These are phyloP conservation scores for Russula earlei DNA, from an alignment of 768 basidiomycete genomes.

Conservation along the genomic window DNA sequence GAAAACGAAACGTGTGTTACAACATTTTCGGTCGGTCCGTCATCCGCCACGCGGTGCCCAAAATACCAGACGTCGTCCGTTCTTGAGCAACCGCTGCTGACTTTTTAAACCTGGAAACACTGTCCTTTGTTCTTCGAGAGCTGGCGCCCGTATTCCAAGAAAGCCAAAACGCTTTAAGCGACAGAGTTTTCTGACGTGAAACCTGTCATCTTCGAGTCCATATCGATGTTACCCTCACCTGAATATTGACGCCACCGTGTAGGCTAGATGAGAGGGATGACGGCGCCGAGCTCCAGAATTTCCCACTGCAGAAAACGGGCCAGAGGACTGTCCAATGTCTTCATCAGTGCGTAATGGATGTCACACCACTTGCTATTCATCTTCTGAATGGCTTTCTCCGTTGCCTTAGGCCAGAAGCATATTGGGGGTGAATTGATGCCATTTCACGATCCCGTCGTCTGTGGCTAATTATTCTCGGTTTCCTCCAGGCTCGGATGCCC, in stretches of 20 bases:
- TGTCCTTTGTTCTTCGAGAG: slow-evolving; percentile 34
- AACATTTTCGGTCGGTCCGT: too few species aligned
- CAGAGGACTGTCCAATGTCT: slow-evolving; percentile 70
- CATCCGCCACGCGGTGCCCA: too few species aligned
- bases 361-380: too few species aligned
- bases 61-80: too few species aligned
- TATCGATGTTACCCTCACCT: neutral
- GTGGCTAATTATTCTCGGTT: neutral
- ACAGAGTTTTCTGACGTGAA: slow-evolving; percentile 23
- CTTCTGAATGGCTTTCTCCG: too few species aligned
- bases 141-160: slow-evolving; percentile 32
- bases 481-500: neutral
- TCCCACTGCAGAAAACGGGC: slow-evolving; percentile 50
- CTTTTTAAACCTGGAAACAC: slow-evolving; percentile 22
- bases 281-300: slow-evolving; percentile 41
- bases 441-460: neutral
- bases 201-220: slow-evolving; percentile 29
- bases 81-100: too few species aligned
- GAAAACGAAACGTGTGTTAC: too few species aligned
- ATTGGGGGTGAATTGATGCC: slow-evolving; percentile 37
- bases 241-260: neutral
- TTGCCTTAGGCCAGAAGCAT: slow-evolving; percentile 36
- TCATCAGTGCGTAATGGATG: slow-evolving; percentile 42
- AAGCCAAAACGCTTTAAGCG: slow-evolving; percentile 30
- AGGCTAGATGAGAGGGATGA: too few species aligned